Base-by-base conservation (phyloP, 495 filamentous ascomycete genomes). In the Durotheca rogersii region DNA sequence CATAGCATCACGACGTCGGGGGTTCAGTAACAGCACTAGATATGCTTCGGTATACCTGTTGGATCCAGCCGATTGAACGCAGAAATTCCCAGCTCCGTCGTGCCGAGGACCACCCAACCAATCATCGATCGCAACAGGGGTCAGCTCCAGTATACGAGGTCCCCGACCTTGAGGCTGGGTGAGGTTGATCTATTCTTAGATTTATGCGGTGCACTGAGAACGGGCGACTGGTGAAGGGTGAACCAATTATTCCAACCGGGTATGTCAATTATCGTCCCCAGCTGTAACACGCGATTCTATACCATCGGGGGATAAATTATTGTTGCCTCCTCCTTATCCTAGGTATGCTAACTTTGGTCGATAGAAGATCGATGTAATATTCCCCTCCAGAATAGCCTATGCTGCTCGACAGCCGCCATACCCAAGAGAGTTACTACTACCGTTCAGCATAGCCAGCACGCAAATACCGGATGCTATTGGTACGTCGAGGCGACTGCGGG, bases 161-260 rank as follows among this genome's bases (percentile, higher is more conserved):
- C 53, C 50, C 53, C 23, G 23, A 9, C 9, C 9, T 27, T 27
- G 23, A 27, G 23, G 45, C 55, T 58, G 53, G 48, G 45, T 49
- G 55, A 49, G 44, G 45, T 48, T n/a, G n/a, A n/a, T 48, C 55
- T 58, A 58, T 49, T 48, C 34, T 49, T 58, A 53, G 55, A 58
- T 38, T 20, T 58, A 58, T 53, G 50, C 23, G 23, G n/a, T n/a
- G n/a, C n/a, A n/a, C n/a, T n/a, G n/a, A n/a, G n/a, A n/a, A n/a
- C n/a, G n/a, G n/a, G n/a, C n/a, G n/a, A n/a, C n/a, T n/a, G n/a
- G n/a, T n/a, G n/a, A n/a, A n/a, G n/a, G n/a, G n/a, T n/a, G n/a
- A n/a, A n/a, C n/a, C n/a, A n/a, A n/a, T n/a, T n/a, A n/a, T n/a
- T n/a, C n/a, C n/a, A n/a, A n/a, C n/a, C n/a, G n/a, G n/a, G n/a